Percentiles rank a stretch among this genome's conserved stretches.
Conservation (phyloP, 106 monocot species). For the Apostasia ramifera region DNA sequence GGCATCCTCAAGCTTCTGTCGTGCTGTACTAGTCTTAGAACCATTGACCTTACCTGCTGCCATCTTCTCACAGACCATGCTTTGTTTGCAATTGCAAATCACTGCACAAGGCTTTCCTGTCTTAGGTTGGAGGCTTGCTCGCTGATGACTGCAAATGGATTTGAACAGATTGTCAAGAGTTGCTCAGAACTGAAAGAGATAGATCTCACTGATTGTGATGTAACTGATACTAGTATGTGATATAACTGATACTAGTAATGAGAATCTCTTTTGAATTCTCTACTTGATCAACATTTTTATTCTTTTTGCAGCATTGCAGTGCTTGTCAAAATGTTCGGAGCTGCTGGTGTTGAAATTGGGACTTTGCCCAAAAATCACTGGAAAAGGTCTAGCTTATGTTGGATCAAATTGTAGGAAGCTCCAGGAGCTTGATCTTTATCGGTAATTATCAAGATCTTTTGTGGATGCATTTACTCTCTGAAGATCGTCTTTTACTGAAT, state of each 20-base stretch:
- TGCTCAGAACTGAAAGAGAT: conserved; percentile 55
- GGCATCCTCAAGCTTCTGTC: conserved; percentile 48
- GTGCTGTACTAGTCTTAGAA: conserved; percentile 32
- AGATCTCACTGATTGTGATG: conserved; percentile 81
- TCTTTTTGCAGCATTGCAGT: conserved; percentile 56
- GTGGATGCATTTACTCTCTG: neutral
- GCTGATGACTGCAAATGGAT: conserved; percentile 62
- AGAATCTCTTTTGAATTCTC: conserved; percentile 5
- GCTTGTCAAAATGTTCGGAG: conserved; percentile 51
- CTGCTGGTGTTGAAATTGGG: conserved; percentile 62
- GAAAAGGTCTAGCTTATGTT: conserved; percentile 51
- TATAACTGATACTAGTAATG: conserved; percentile 42
- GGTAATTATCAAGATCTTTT: conserved; percentile 28
- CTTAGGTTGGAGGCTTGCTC: conserved; percentile 67
- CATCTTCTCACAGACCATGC: conserved; percentile 48
- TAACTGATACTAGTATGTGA: conserved; percentile 42
- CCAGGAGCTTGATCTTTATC: conserved; percentile 71
- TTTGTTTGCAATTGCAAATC: conserved; percentile 37
- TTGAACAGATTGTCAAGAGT: conserved; percentile 31
- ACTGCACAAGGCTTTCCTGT: conserved; percentile 41
- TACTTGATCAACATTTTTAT: neutral
- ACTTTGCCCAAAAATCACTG: conserved; percentile 51
- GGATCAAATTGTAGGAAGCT: conserved; percentile 62
- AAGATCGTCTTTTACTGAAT: neutral
- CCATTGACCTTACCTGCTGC: conserved; percentile 81